Base-by-base conservation (phyloP, 2,329 filamentous ascomycete genomes). In the Teratosphaeria destructans region DNA sequence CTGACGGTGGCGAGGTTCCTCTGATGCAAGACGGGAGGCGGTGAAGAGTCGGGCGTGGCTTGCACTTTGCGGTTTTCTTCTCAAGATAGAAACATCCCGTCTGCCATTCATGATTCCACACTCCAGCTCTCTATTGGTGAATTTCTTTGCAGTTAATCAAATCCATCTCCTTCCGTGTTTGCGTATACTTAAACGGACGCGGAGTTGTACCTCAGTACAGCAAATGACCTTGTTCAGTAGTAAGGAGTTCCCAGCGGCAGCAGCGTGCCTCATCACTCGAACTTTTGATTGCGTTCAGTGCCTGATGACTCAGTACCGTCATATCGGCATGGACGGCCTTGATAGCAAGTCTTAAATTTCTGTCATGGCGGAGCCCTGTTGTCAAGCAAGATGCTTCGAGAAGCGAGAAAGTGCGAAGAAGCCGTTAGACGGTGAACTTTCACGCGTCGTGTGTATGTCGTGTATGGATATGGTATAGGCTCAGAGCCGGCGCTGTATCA, bases 11-110 rank as follows among this genome's bases (percentile, higher is more conserved):
- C 12, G 16, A 14, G 16, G 5, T 43, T 2, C 16, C 37, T 23
- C 23, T 57, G 37, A 58, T 58, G 56, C 56, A 58, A 23, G 26
- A 23, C 23, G 23, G 23, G 23, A 58, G 56, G 56, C 56, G 35
- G 56, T 39, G 56, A 47, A 58, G 34, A 39, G 56, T 19, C 56
- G 43, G 56, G 37, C 29, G 56, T 58, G 56, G 56, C 56, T 47
- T 58, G 56, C 37, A 27, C 37, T 37, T 39, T 53, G 56, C 29
- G 55, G n/a, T 12, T 32, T 23, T 26, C 29, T 57, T 12, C 12
- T 8, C 8, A 14, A n/a, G 37, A 43, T 43, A n/a, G 37, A n/a
- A 16, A 14, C 11, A 39, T 14, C 11, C 11, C 37, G 16, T 43
- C 16, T 14, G 12, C 12, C 16, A 16, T n/a, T n/a, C 37, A 43